Conservation (phyloP, 768 basidiomycete species). For the Megacollybia marginata region DNA sequence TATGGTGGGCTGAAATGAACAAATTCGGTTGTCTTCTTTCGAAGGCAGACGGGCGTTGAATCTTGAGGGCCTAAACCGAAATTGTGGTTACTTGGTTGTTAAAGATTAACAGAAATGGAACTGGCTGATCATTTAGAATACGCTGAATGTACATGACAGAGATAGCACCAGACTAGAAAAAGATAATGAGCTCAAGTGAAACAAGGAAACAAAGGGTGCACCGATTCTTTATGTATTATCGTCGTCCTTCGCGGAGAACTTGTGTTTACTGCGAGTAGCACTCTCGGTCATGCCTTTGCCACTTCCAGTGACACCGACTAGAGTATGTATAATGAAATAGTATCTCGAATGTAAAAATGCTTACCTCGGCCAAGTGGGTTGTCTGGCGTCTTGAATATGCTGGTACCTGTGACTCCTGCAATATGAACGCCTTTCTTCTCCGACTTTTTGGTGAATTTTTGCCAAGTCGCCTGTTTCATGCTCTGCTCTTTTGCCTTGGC, state of each 20-base stretch:
- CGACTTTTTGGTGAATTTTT: conserved; percentile 92
- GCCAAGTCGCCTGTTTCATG: conserved; percentile 81
- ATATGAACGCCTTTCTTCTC: conserved; percentile 91
- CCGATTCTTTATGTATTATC: conserved; percentile 18
- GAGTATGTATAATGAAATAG: conserved; percentile 12
- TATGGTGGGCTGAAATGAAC: not conserved
- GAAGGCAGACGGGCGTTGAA: no score
- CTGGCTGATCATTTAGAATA: conserved; percentile 2
- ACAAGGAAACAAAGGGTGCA: no score
- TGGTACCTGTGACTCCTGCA: conserved; percentile 81
- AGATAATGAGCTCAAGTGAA: no score
- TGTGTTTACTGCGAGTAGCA: conserved; percentile 63
- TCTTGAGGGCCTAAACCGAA: no score
- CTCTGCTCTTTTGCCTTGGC: conserved; percentile 85
- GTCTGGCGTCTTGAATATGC: conserved; percentile 92
- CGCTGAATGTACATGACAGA: not conserved
- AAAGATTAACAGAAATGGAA: conserved; percentile 8
- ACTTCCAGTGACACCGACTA: conserved; percentile 88
- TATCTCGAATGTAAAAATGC: conserved; percentile 20
- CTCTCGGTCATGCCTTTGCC: conserved; percentile 86
- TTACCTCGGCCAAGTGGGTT: conserved; percentile 81
- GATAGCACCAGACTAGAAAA: not conserved
- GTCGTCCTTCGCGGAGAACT: conserved; percentile 52
- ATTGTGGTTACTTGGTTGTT: no score
- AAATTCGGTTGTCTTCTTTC: no score